A percentile compares a stretch with the other conserved stretches of the same genome.
Conservation (phyloP, 495 filamentous ascomycete species). For the Talaromyces wortmannii region DNA sequence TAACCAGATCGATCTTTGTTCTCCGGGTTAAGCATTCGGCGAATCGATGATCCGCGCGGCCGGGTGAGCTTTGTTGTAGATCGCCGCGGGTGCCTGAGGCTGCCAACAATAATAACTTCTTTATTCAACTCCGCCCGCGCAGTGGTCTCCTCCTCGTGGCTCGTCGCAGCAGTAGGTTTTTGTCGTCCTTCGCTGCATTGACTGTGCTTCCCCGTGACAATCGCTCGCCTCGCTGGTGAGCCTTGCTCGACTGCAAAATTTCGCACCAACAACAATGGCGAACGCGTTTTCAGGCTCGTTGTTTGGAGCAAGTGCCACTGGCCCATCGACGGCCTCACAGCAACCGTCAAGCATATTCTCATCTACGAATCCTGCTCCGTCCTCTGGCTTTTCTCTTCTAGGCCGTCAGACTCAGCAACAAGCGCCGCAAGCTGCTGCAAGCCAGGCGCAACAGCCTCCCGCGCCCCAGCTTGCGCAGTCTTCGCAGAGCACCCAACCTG, state of each 20-base stretch:
- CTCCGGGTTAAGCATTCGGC: constrained; percentile 2
- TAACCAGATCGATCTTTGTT: too few relatives aligned
- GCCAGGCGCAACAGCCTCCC: constrained; percentile 11
- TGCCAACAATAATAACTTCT: too few relatives aligned
- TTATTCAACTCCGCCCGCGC: too few relatives aligned
- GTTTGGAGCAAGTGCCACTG: not conserved
- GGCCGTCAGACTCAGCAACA: constrained; percentile 5
- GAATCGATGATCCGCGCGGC: constrained; percentile 14
- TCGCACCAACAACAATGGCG: not conserved
- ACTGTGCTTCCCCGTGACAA: not conserved
- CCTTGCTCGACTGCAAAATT: not conserved
- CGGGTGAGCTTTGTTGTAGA: constrained; percentile 17
- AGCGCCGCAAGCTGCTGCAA: constrained; percentile 22
- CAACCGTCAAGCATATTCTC: not conserved
- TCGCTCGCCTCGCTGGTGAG: not conserved
- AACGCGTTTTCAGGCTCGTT: not conserved
- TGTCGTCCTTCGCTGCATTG: constrained; percentile 4
- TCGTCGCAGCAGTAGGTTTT: not conserved
- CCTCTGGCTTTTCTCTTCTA: not conserved
- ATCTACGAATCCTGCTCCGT: not conserved
- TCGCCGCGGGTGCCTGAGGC: not conserved
- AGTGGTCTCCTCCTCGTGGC: too few relatives aligned
- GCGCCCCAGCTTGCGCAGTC: constrained; percentile 12
- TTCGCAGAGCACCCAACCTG: constrained; percentile 41
- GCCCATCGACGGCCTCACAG: not conserved